Conservation (phyloP, 2,329 filamentous ascomycete genomes). For the Raffaelea arxii region DNA sequence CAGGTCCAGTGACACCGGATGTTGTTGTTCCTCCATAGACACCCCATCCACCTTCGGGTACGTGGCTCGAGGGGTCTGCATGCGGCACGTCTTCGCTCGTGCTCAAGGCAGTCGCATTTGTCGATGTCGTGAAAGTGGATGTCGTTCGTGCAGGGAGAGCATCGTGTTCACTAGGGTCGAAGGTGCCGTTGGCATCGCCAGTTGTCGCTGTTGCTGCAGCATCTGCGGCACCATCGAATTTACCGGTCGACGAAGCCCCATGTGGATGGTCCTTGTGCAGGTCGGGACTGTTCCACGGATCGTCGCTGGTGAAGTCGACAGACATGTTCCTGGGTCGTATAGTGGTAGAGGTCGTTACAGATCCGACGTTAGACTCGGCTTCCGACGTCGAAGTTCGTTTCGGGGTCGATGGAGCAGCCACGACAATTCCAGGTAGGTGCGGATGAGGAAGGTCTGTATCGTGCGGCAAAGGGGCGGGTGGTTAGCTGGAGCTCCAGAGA, state of each 20-base stretch:
- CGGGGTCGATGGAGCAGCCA: not conserved
- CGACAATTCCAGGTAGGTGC: constrained; percentile 47
- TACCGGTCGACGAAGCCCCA: constrained; percentile 9
- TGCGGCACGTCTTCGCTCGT: constrained; percentile 15
- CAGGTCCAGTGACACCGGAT: constrained; percentile 30
- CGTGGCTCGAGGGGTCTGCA: too few relatives aligned
- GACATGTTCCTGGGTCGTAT: constrained; percentile 35
- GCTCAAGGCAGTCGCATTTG: constrained; percentile 15
- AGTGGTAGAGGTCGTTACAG: not conserved
- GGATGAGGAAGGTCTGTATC: constrained; percentile 55
- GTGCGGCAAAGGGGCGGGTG: not conserved
- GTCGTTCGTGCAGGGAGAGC: constrained; percentile 27
- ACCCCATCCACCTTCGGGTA: too few relatives aligned
- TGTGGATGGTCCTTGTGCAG: constrained; percentile 63
- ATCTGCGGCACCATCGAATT: constrained; percentile 30
- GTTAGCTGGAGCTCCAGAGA: constrained; percentile 4
- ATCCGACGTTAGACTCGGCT: not conserved
- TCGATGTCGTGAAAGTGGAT: constrained; percentile 32
- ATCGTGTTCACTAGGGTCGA: constrained; percentile 15
- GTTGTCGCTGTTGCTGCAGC: constrained; percentile 10
- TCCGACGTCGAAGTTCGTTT: not conserved
- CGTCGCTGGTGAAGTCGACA: constrained; percentile 56
- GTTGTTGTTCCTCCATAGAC: constrained; percentile 10
- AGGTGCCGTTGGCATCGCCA: constrained; percentile 20
- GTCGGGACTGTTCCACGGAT: constrained; percentile 86